Percentiles rank a stretch among this genome's conserved stretches.
Conservation (phyloP, 768 basidiomycete species). For the Termitomyces sp. region DNA sequence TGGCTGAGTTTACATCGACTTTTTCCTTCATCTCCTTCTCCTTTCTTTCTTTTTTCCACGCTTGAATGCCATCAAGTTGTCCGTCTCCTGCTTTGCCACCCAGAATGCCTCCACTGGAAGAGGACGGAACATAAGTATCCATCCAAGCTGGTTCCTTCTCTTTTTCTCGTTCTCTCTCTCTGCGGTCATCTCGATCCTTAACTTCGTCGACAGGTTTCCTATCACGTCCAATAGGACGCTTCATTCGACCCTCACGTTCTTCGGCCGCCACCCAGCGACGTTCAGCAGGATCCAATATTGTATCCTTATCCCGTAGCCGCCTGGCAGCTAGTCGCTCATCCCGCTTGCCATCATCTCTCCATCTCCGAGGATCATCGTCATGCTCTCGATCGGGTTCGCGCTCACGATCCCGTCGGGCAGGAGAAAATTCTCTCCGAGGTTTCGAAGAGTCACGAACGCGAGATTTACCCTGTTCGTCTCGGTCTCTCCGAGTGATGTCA, state of each 20-base stretch:
- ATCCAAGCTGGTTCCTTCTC: slow-evolving; percentile 93
- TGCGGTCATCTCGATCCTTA: slow-evolving; percentile 30
- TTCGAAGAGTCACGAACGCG: slow-evolving; percentile 60
- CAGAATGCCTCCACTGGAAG: slow-evolving; percentile 53
- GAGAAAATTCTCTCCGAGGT: slow-evolving; percentile 53
- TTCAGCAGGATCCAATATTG: slow-evolving; percentile 41
- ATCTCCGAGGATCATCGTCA: slow-evolving; percentile 71
- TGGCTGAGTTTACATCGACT: slow-evolving; percentile 15
- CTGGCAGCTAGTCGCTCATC: slow-evolving; percentile 69
- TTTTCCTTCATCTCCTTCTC: slow-evolving; percentile 64
- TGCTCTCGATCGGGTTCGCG: slow-evolving; percentile 36
- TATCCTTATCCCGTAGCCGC: slow-evolving; percentile 43
- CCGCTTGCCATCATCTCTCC: slow-evolving; percentile 80
- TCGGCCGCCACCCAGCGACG: slow-evolving; percentile 61
- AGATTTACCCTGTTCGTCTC: slow-evolving; percentile 62
- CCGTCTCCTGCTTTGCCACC: slow-evolving; percentile 57
- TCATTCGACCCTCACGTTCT: slow-evolving; percentile 62
- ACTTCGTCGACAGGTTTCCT: slow-evolving; percentile 43
- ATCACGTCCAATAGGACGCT: slow-evolving; percentile 56
- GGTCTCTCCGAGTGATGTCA: slow-evolving; percentile 52
- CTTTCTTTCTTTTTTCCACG: slow-evolving; percentile 82
- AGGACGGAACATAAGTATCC: slow-evolving; percentile 76
- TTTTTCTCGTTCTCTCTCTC: slow-evolving; percentile 56
- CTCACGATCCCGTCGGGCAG: slow-evolving; percentile 43
- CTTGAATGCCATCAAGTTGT: slow-evolving; percentile 79